Conservation (phyloP, 768 basidiomycete species). For the Tephrocybe rancida region DNA sequence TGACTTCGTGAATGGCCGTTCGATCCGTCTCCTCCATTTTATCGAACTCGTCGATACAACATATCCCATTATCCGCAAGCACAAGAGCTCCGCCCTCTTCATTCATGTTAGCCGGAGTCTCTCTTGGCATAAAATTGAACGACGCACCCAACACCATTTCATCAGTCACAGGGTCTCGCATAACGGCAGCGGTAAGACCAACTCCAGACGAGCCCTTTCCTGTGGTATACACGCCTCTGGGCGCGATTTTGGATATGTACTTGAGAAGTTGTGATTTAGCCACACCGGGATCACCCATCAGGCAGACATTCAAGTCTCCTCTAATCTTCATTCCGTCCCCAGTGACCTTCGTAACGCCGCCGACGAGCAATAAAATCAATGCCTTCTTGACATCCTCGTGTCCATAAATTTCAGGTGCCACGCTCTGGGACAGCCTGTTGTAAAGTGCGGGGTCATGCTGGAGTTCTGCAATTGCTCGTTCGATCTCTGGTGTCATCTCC, state of each 20-base stretch:
- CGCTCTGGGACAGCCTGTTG: conserved; percentile 85
- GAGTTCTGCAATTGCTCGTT: conserved; percentile 67
- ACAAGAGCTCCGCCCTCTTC: conserved; percentile 99
- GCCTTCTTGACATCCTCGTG: conserved; percentile 98
- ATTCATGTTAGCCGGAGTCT: not conserved
- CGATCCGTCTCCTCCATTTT: conserved; percentile 99
- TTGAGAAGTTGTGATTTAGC: conserved; percentile 97
- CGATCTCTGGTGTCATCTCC: conserved; percentile 88
- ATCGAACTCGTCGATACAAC: conserved; percentile 99
- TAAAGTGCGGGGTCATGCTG: conserved; percentile 81
- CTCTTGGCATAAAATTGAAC: not conserved
- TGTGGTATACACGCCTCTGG: conserved; percentile 96
- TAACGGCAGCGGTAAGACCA: conserved; percentile 97
- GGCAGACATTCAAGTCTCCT: conserved; percentile 95
- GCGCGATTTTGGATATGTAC: conserved; percentile 98
- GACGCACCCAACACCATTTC: conserved; percentile 96
- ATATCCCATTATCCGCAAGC: conserved; percentile 98
- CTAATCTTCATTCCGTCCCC: conserved; percentile 99
- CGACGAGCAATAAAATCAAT: conserved; percentile 86
- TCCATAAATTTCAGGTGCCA: conserved; percentile 98
- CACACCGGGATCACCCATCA: conserved; percentile 99
- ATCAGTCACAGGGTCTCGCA: conserved; percentile 98
- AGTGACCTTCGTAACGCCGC: conserved; percentile 93
- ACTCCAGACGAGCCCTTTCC: conserved; percentile 99
- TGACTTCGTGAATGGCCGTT: conserved; percentile 99